Conservation (phyloP, 1,139 yeast genomes). For the Zygosaccharomyces pseudobailii region DNA sequence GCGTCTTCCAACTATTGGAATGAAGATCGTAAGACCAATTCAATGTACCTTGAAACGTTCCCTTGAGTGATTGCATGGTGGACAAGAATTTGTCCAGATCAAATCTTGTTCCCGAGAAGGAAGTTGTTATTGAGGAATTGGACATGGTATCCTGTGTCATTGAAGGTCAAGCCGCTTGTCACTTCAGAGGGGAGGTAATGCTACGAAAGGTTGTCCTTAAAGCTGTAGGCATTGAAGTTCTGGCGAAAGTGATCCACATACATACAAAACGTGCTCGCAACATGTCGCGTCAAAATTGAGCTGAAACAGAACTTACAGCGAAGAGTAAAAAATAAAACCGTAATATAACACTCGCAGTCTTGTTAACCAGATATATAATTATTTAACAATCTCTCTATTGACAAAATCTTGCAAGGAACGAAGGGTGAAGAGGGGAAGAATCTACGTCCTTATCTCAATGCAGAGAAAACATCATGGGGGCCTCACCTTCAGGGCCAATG, state of each 20-base stretch:
- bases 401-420: not conserved
- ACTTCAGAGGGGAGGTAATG: too few species aligned
- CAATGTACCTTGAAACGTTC: constrained; percentile 30
- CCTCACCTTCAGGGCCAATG: constrained; percentile 85
- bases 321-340: not conserved
- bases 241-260: not conserved
- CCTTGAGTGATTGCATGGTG: constrained; percentile 15
- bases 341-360: not conserved
- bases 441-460: constrained; percentile 6
- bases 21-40: constrained; percentile 28
- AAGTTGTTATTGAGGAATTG: not conserved
- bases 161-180: not conserved
- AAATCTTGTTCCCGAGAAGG: constrained; percentile 1
- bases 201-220: not conserved
- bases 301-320: not conserved
- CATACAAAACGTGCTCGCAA: not conserved
- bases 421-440: not conserved
- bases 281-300: not conserved
- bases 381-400: not conserved
- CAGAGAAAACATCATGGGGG: constrained; percentile 52
- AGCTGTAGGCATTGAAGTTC: not conserved
- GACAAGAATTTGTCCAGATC: constrained; percentile 8
- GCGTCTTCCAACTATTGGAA: constrained; percentile 23
- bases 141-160: constrained; percentile 1
- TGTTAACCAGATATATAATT: not conserved